Percentiles rank a stretch among this genome's conserved stretches.
Evolutionary conservation across 1,284 basidiomycete species (phyloP).

Genomic region (Earliella scabrosa): DNA sequence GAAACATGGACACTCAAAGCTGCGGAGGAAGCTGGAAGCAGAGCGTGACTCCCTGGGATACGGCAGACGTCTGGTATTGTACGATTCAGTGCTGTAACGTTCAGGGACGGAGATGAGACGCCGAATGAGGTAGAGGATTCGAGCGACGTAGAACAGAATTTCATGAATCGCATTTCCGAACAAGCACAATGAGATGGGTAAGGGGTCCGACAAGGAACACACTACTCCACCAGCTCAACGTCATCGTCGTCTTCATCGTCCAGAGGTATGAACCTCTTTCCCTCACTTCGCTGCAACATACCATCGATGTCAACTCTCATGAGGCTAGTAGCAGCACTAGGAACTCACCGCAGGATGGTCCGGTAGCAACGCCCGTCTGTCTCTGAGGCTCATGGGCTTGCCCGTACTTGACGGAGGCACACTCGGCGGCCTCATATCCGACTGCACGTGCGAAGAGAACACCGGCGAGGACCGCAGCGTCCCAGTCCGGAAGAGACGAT

Average conservation of each 20-base stretch:
- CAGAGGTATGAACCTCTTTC: conserved; percentile 35
- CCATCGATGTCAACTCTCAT: background rate
- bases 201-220: no score
- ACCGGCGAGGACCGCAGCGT: background rate
- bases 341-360: conserved; percentile 23
- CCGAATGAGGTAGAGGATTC: no score
- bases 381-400: conserved; percentile 34
- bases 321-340: background rate
- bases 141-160: no score
- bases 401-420: conserved; percentile 5
- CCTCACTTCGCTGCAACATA: conserved; percentile 21
- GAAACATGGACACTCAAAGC: conserved; percentile 65
- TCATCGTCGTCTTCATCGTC: conserved; percentile 21
- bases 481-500: background rate
- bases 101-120: no score
- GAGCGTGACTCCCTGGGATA: conserved; percentile 2
- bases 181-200: no score
- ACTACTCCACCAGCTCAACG: background rate
- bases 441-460: background rate
- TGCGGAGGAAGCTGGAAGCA: conserved; percentile 43
- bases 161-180: no score
- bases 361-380: conserved; percentile 23
- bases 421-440: background rate
- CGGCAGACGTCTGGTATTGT: background rate
- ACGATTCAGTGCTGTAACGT: background rate